A percentile compares a stretch with the other conserved stretches of the same genome.
Conservation (phyloP, 495 filamentous ascomycete species). For the Aspergillus asperescens region DNA sequence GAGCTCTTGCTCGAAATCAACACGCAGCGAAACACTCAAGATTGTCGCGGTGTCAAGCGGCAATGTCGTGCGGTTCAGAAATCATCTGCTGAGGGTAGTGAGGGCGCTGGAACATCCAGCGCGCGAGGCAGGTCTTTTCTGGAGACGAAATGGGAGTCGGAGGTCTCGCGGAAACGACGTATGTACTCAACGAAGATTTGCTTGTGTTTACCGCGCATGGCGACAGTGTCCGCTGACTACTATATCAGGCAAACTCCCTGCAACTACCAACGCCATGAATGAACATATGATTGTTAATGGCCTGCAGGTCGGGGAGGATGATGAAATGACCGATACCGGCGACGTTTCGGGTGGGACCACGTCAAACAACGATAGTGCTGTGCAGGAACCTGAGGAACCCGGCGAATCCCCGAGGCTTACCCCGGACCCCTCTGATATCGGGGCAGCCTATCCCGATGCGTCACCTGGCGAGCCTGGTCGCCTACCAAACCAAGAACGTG, state of each 20-base stretch:
- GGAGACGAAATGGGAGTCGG: conserved; percentile 38
- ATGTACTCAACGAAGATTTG: conserved; percentile 14
- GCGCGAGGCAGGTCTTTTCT: conserved; percentile 32
- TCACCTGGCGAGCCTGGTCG: conserved; percentile 18
- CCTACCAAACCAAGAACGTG: conserved; percentile 6
- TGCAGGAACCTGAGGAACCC: conserved; percentile 9
- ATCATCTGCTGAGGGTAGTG: neutral
- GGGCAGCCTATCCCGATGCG: conserved; percentile 20
- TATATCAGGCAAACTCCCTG: conserved; percentile 37
- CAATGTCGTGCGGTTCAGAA: conserved; percentile 26
- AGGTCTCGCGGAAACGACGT: conserved; percentile 37
- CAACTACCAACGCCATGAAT: conserved; percentile 14
- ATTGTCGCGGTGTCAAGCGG: conserved; percentile 44
- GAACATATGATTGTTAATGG: conserved; percentile 15
- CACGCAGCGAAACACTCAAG: conserved; percentile 22
- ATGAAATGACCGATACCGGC: conserved; percentile 9
- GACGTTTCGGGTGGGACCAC: conserved; percentile 19
- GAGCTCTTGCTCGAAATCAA: conserved; percentile 35
- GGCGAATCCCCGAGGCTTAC: conserved; percentile 17
- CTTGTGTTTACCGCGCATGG: neutral
- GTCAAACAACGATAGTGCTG: conserved; percentile 12
- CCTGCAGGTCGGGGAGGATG: neutral
- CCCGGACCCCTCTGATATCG: conserved; percentile 10
- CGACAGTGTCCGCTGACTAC: neutral
- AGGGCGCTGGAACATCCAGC: neutral